Evolutionary conservation across 2,329 filamentous ascomycete genomes (phyloP), one percentile per base, ranked within the genome.

Genomic region (Thielaviopsis populi): DNA sequence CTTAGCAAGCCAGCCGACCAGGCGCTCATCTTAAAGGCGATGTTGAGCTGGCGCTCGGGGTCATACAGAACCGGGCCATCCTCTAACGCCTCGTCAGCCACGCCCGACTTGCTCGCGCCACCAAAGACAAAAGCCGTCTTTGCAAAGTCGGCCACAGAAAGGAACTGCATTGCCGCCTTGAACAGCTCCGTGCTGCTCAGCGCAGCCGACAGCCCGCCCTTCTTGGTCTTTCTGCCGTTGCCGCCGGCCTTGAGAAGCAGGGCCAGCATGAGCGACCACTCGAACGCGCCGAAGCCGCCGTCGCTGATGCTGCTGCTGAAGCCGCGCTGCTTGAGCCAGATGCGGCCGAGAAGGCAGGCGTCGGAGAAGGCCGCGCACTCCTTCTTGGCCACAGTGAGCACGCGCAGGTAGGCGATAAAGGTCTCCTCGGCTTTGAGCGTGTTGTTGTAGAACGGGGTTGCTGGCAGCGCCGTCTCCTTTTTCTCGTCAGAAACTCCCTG

Each of bases 131-230:
- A 79, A 0, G 88, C 84, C 68, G 83, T 87, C 69, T 83, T 86
- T 64, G 77, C 78, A 63, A 96, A 77, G 70, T 96, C 86, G 43
- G 83, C 86, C 1, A 83, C 81, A 1, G 87, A 84, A 19, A 99
- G 77, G 68, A 92, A 94, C 71, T 96, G 92, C n/a, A 99, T 77
- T 1, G 86, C 85, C 2, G 90, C 91, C 74, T 96, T 97, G 80
- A 99, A 96, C 54, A 97, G 80, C 73, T 97, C 92, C 27, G 92
- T 94, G 73, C 87, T 88, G 75, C 88, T 96, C 69, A 96, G 87
- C 7, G 89, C 89, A 4, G 83, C 79, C 5, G 91, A 90, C 17
- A 97, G 79, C 1, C 88, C 87, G 19, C 66, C 63, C 48, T 65
- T 65, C 19, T 56, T 53, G 66, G 85, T 86, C 6, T 83, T 81